Evolutionary conservation across 73 alveolate genomes (phyloP).

Genomic region (Tetrahymena malaccensis): DNA sequence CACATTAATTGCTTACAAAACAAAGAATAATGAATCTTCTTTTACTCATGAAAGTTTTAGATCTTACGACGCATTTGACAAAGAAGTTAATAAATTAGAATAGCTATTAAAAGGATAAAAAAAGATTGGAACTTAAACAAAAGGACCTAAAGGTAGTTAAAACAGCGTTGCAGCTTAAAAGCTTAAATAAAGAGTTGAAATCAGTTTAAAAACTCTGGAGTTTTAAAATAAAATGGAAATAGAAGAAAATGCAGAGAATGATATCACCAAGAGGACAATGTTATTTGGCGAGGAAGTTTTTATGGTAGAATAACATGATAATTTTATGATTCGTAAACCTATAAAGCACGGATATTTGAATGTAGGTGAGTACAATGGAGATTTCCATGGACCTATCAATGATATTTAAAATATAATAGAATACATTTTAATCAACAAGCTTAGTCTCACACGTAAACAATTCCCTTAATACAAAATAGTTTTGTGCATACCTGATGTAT

Average conservation of each 20-base stretch:
- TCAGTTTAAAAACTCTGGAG: constrained; percentile 7
- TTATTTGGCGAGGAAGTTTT: constrained; percentile 35
- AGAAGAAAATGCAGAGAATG: background rate
- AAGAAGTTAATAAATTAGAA: constrained; percentile 14
- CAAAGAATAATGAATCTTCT: constrained; percentile 17
- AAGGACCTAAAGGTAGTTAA: constrained; percentile 15
- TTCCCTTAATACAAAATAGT: constrained; percentile 52
- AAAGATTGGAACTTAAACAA: constrained; percentile 7
- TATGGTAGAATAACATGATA: background rate
- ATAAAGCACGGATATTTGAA: constrained; percentile 37
- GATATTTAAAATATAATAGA: constrained; percentile 24
- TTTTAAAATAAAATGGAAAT: constrained; percentile 15
- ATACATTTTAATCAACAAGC: constrained; percentile 2
- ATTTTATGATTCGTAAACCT: constrained; percentile 21
- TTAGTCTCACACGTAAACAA: constrained; percentile 14
- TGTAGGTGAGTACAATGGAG: background rate
- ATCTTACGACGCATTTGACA: constrained; percentile 3
- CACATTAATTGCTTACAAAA: constrained; percentile 13
- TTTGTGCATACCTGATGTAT: constrained; percentile 72
- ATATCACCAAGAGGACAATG: background rate
- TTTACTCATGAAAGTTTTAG: background rate
- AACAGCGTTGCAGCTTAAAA: background rate
- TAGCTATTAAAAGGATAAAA: constrained; percentile 2
- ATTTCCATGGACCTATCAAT: constrained; percentile 14
- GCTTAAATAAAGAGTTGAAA: constrained; percentile 33